Base-by-base conservation (phyloP, 768 basidiomycete genomes). In the Chiua virens region DNA sequence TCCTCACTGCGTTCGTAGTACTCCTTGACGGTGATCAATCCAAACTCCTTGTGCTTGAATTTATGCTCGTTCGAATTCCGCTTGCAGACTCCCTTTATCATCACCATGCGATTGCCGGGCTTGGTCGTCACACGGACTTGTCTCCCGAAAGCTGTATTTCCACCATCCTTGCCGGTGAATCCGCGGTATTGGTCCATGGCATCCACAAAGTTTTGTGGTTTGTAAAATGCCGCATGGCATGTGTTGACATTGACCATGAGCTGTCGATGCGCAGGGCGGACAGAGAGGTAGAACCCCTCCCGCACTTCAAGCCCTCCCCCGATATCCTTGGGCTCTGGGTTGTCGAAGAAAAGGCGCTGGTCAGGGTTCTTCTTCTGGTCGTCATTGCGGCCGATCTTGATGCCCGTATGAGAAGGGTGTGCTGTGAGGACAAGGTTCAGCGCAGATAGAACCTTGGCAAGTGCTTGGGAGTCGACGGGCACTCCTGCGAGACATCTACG, bases 41-140 rank as follows among this genome's bases (percentile, higher is more conserved):
- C 69, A 22, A 64, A 57, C 30, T 71, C 64, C 8, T 57, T 11
- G 21, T 72, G 69, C 8, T 76, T 71, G 3, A 87, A 63, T 3
- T 63, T 65, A 61, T 83, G 15, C 45, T 73, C 61, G 13, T 52
- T 61, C 3, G 79, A 67, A 6, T 53, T 75, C 27, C 52, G 18
- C 17, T 72, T 67, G 11, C 77, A 72, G 3, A 86, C 55, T 3
- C 70, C 65, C 61, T 81, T 81, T 60, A 92, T 86, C 62, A 90
- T 77, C 0, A 84, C 81, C 62, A 87, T 86, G 61, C 67, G 79
- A 49, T 87, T 83, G 13, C 79, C 79, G 10, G 89, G 74, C 64
- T 82, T 83, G 2, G 70, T 78, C 2, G 80, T 79, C 58, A 92
- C 73, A 25, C 89, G 74, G 3, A 92, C 76, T 13, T 85, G 80